Evolutionary conservation across 2,329 filamentous ascomycete genomes (phyloP), one percentile per base, ranked within the genome.

Genomic region (Periconia sp.): DNA sequence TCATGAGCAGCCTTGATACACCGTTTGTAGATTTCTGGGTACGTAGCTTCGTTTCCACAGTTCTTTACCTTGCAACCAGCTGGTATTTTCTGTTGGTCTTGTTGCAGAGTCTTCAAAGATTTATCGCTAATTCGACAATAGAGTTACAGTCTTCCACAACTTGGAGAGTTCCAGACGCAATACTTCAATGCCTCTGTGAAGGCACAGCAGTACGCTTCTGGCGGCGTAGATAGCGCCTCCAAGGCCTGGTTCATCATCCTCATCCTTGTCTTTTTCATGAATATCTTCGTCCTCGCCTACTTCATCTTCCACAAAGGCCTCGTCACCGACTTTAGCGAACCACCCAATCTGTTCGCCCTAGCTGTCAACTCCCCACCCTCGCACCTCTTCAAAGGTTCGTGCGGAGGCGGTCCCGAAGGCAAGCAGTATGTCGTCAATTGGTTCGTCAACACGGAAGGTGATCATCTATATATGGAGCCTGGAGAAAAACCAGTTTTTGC

Each of bases 241-340:
- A 76, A 70, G 4, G 71, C 82, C 1, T 92, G 92, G 68, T 85
- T 88, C 59, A 43, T 84, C 1, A 76, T 91, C 0, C 78, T 92
- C 0, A 59, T 78, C 1, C 68, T 84, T 11, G 84, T 88, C 1
- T 88, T 90, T 56, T 50, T 81, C 17, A 81, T 87, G 56, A 91
- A 88, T 61, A 46, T 85, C 18, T 72, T 85, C 26, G 87, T 86
- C 43, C 71, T 89, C 0, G 58, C 73, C 2, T 90, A 89, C 68
- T 76, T 86, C 50, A 64, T 86, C 36, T 60, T 80, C 33, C 74
- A 81, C 39, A 78, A 50, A 62, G 81, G 82, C 1, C 78, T 89
- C 16, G 81, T 92, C 6, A 91, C 86, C 1, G 89, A 92, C 70
- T 91, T 87, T 60, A 88, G 84, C 0, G 88, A 92, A 57, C 86